Evolutionary conservation across 352 stramenopile species (phyloP), one percentile per base, ranked within the genome.

Genomic region (Globisporangium lucens): DNA sequence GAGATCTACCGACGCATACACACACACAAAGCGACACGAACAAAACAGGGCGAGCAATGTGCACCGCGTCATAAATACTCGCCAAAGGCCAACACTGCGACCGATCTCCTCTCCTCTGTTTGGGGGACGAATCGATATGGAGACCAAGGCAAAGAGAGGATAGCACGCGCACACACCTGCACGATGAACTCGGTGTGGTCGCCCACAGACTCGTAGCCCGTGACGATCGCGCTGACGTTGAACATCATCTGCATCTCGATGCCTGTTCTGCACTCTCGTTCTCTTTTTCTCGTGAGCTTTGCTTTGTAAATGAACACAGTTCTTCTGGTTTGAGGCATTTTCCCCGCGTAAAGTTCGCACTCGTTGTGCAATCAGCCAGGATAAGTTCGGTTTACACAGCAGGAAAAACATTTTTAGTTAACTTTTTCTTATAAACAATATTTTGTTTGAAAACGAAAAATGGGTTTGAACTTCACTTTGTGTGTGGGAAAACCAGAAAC

Each of bases 101-200:
- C 43, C 0, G 43, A 51, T 10, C n/a, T 24, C 15, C 49, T 3
- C 49, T 56, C 49, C n/a, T 15, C 49, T 56, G 8, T 29, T 29
- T 6, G 47, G n/a, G n/a, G 27, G 27, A 41, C 52, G 43, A 29
- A 51, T 9, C 36, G 55, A 15, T 1, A 43, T 10, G 13, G 22
- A 33, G 24, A 57, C 13, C 43, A 51, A 8, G 17, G 61, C 6
- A 29, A 52, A 22, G 13, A 43, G 12, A 15, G 29, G 6, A 27
- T 24, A 0, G 0, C 5, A 15, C 17, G 33, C 6, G 5, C 7
- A 27, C 46, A 22, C 46, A 78, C 86, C 84, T 94, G 83, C 33
- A 90, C 78, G 64, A 92, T 77, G 73, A 91, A 94, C 78, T 94
- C 86, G 51, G 86, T 94, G 82, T 94, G 86, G 75, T 94, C 86